Evolutionary conservation across 2,329 filamentous ascomycete genomes (phyloP).

Genomic region (Davidsoniella virescens): DNA sequence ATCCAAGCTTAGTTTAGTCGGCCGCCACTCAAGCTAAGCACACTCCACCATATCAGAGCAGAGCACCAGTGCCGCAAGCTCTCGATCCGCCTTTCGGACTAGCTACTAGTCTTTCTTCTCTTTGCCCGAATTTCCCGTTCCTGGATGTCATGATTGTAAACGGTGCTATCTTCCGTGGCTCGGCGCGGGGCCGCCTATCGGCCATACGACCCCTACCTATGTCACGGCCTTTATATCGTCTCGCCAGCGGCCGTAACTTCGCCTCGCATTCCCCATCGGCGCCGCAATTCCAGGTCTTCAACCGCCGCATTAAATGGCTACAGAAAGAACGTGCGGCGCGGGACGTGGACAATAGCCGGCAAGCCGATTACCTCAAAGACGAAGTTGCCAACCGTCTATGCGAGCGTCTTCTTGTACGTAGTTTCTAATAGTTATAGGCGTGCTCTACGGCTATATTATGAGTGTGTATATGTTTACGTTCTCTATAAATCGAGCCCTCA

Average conservation of each 20-base stretch:
- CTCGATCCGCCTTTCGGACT: no score
- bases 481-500: neutral
- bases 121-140: no score
- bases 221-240: neutral
- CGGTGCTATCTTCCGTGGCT: neutral
- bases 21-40: no score
- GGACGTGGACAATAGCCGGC: constrained; percentile 53
- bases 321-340: constrained; percentile 77
- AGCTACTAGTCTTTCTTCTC: no score
- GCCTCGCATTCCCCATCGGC: constrained; percentile 11
- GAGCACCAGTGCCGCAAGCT: no score
- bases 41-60: no score
- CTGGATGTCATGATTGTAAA: constrained; percentile 5
- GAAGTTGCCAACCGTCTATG: constrained; percentile 74
- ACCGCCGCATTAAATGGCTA: constrained; percentile 68
- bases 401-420: constrained; percentile 60
- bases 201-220: no score
- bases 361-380: constrained; percentile 84
- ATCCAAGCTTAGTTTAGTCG: no score
- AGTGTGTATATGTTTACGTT: neutral
- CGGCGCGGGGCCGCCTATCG: neutral
- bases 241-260: neutral
- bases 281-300: constrained; percentile 68
- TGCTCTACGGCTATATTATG: neutral
- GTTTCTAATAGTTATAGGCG: no score